These are phyloP conservation scores for Sordariomycetes sp. DNA, from an alignment of 2,329 filamentous ascomycete genomes.

Conservation along the genomic window DNA sequence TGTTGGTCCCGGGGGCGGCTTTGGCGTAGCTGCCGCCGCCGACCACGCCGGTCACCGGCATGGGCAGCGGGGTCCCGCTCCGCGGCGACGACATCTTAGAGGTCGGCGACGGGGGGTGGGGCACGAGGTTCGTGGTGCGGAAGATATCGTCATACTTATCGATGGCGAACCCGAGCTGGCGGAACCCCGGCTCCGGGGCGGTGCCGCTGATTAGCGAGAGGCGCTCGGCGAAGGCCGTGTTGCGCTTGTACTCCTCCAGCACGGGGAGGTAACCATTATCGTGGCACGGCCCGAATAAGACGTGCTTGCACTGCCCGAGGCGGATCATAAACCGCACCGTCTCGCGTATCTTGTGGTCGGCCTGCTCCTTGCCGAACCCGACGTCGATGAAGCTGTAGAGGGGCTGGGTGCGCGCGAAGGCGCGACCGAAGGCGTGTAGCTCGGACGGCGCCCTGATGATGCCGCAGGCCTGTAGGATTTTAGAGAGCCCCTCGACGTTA, in stretches of 20 bases:
- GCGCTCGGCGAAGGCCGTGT: conserved; percentile 13
- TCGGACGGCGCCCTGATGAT: conserved; percentile 13
- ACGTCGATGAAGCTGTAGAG: conserved; percentile 40
- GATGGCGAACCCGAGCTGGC: conserved; percentile 15
- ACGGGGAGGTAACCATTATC: conserved; percentile 51
- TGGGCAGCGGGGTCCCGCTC: not conserved
- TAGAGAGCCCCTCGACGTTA: conserved; percentile 20
- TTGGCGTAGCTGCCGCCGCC: not conserved
- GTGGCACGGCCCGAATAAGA: conserved; percentile 51
- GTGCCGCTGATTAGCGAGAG: conserved; percentile 20
- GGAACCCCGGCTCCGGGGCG: conserved; percentile 18
- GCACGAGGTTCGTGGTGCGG: conserved; percentile 7
- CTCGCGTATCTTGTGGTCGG: conserved; percentile 44
- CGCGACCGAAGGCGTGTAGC: conserved; percentile 19
- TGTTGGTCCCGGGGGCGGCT: not conserved
- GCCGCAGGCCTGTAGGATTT: conserved; percentile 14
- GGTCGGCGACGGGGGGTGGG: not conserved
- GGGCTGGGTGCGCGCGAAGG: conserved; percentile 30
- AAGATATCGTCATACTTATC: conserved; percentile 18
- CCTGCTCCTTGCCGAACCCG: conserved; percentile 45
- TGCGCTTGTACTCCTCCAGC: conserved; percentile 33
- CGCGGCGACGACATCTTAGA: not conserved
- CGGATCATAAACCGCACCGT: conserved; percentile 20
- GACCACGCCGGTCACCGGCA: not conserved
- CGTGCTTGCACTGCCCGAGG: conserved; percentile 41